Conservation (phyloP, 345 rosid species). For the Eucalyptus leucophloia region DNA sequence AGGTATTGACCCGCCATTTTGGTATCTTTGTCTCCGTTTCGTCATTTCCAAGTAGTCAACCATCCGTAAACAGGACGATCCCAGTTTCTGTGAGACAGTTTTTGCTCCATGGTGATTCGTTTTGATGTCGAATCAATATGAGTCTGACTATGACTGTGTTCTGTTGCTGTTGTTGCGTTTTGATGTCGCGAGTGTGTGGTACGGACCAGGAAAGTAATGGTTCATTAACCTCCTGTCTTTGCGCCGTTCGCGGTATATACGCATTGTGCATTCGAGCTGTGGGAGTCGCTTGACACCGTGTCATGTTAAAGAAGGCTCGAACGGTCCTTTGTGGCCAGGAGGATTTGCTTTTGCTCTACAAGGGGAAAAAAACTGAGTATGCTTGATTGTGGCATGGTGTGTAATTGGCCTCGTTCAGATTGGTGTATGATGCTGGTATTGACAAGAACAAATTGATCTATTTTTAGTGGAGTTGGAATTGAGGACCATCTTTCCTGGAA, state of each 20-base stretch:
- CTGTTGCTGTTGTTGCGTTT: background rate
- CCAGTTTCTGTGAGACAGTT: background rate
- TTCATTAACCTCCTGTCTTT: background rate
- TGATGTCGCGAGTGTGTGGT: background rate
- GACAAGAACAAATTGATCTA: background rate
- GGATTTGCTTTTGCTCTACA: background rate
- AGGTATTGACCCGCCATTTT: conserved; percentile 8
- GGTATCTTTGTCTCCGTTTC: background rate
- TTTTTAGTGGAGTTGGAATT: background rate
- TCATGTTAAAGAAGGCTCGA: background rate
- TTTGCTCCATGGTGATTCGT: background rate
- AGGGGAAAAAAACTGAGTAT: background rate
- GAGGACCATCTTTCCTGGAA: background rate
- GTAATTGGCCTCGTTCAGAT: background rate
- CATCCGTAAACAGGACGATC: too few relatives aligned
- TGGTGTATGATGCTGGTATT: background rate
- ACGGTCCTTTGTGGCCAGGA: background rate
- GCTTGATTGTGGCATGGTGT: background rate
- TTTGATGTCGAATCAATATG: background rate
- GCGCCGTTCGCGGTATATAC: accelerated
- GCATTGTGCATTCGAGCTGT: background rate
- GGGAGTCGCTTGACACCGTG: too few relatives aligned
- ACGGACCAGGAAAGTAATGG: background rate
- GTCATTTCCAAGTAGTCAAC: background rate
- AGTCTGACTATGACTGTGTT: background rate